Evolutionary conservation across 345 rosid species (phyloP), one percentile per base, ranked within the genome.

Genomic region (Linum trigynum): DNA sequence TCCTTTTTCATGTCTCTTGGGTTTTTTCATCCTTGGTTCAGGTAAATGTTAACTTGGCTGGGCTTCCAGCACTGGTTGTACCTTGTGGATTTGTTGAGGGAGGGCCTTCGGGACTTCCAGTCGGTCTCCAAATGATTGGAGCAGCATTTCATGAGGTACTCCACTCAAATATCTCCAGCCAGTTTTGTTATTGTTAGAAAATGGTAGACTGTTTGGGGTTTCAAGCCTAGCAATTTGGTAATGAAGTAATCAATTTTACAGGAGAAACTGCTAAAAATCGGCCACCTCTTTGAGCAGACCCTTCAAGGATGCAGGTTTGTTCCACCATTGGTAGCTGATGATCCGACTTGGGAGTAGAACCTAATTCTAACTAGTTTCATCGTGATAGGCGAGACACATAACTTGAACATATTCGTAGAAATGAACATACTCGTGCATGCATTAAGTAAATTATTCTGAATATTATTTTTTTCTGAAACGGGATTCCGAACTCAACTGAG

Each of bases 71-170:
- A 9, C 69, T 92, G 39, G 98, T 92, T 65, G 71, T 92, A 80
- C 98, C 98, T 0, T 89, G 92, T 69, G 95, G 96, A 67, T 87
- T 89, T 73, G 91, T 85, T 61, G 88, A 89, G 62, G 95, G 85
- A 0, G 96, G 90, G 53, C 64, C 85, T 40, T 73, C 72, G 1
- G 84, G 87, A 36, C 86, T 92, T 77, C 98, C 98, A 3, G 88
- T 92, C 74, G 96, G 97, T 75, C 89, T 89, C 80, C 98, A 89
- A 77, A 87, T 92, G 86, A 86, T 89, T 53, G 95, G 98, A 72
- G 78, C 90, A 36, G 90, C 95, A 56, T 89, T 89, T 77, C 88
- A 86, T 71, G 95, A 92, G 96, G 96, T 92, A 72, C 63, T 45
- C 14, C 39, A 50, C 68, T 41, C 43, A 3, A 48, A 17, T 55